Evolutionary conservation across 1,284 basidiomycete genomes (phyloP), one percentile per base, ranked within the genome.

Genomic region (Takashimella tepidaria): DNA sequence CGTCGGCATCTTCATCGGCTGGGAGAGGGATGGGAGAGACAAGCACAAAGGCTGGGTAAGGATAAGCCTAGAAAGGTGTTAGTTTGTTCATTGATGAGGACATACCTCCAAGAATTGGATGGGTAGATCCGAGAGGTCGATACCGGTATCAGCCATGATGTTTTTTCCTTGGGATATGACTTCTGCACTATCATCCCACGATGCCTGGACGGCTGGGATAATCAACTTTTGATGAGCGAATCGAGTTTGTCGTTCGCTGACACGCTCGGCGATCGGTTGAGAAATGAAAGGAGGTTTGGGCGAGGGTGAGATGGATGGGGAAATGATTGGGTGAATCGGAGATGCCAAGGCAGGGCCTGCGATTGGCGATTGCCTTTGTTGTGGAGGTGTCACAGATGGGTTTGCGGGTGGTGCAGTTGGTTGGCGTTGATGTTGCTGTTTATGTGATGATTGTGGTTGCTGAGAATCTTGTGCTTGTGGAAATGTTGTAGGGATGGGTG

Each of bases 11-110:
- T 12, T 55, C 43, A 12, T 55, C 37, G 13, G 52, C 25, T 4
- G 49, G 42, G 3, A 63, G 64, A 2, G 66, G 63, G 2, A 69
- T 59, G 13, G 65, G 69, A 1, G 53, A 55, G 20, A 66, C 44
- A 12, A 73, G 57, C 3, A 68, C 68, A 40, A 73, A 68, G 0
- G 70, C 63, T 3, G 71, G 71, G 47, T 69, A 71, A 1, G 71
- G 71, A 31, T 70, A 71, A 0, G 63, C 27, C 71, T 72, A 54
- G 37, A 37, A 20, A 11, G 6, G 10, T 11, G 20, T 43, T 40
- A 25, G 41, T 47, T 42, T 42, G 20, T 12, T 23, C 21, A 37
- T 20, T 25, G 22, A 4, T 16, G 27, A 5, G 4, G 11, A 53
- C 66, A 53, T 46, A 67, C 66, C 54, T 68, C 56, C 12, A 68